phyloP scores from a whole-genome alignment of 2,329 filamentous ascomycete species.

The Claviceps sp. region DNA sequence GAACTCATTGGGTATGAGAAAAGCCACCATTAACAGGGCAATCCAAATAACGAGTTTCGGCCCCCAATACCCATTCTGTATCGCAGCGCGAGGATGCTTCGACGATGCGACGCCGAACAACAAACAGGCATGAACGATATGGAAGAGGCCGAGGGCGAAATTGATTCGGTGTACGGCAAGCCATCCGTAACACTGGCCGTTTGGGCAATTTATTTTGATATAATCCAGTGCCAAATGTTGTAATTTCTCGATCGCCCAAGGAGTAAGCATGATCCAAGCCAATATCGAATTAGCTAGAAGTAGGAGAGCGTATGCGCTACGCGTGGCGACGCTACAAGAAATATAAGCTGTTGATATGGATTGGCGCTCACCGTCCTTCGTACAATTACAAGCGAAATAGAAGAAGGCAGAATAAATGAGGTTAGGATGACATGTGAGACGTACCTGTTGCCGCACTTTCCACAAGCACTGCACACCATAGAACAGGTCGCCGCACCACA shows the following conservation, averaged over 20 bases:
- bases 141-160: conserved; percentile 90
- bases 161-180: conserved; percentile 95
- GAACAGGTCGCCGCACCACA: conserved; percentile 95
- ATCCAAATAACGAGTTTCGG: conserved; percentile 90
- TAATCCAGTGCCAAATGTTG: conserved; percentile 88
- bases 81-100: conserved; percentile 70
- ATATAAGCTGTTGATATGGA: background rate
- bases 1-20: conserved; percentile 89
- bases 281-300: conserved; percentile 93
- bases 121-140: conserved; percentile 71
- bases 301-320: conserved; percentile 90
- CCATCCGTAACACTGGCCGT: conserved; percentile 87
- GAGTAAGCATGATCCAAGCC: conserved; percentile 98
- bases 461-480: conserved; percentile 87
- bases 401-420: background rate
- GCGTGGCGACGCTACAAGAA: conserved; percentile 66
- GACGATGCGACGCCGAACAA: conserved; percentile 79
- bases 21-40: conserved; percentile 74
- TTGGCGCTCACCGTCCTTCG: background rate
- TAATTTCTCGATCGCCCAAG: conserved; percentile 94
- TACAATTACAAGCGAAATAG: background rate
- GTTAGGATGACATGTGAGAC: conserved; percentile 1
- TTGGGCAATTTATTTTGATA: conserved; percentile 86
- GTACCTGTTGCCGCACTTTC: conserved; percentile 92
- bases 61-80: conserved; percentile 99